These are phyloP conservation scores for Cystoderma amianthinum DNA, from an alignment of 768 basidiomycete genomes.

Conservation along the genomic window DNA sequence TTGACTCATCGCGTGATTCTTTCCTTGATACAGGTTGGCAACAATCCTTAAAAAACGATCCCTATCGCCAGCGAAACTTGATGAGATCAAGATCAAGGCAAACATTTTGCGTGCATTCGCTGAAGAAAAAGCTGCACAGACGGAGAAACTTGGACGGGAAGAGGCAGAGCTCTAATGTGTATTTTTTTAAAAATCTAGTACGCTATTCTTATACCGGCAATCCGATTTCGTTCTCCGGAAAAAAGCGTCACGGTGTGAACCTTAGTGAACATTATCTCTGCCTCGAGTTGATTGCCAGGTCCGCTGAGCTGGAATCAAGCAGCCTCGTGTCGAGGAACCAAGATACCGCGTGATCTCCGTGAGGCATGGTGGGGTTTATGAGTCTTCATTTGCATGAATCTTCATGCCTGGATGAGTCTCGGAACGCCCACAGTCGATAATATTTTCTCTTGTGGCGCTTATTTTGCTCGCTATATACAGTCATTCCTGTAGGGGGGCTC, in stretches of 20 bases:
- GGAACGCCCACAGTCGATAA: neutral
- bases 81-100: constrained; percentile 89
- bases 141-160: constrained; percentile 27
- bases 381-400: neutral
- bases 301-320: neutral
- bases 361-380: constrained; percentile 1
- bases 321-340: constrained; percentile 23
- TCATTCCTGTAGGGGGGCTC: too few relatives aligned
- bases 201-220: constrained; percentile 1
- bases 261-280: neutral
- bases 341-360: constrained; percentile 21
- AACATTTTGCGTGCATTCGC: constrained; percentile 75
- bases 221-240: too few relatives aligned
- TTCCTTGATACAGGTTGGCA: constrained; percentile 42
- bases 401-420: too few relatives aligned
- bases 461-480: too few relatives aligned
- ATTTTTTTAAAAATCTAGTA: too few relatives aligned
- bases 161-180: constrained; percentile 36
- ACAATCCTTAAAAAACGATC: constrained; percentile 74
- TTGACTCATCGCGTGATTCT: constrained; percentile 10
- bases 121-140: constrained; percentile 29
- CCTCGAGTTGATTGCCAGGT: constrained; percentile 8
- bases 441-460: neutral
- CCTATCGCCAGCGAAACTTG: constrained; percentile 73
- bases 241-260: too few relatives aligned